Evolutionary conservation across 1,284 basidiomycete species (phyloP), one percentile per base, ranked within the genome.

Genomic region (Trametes hirsuta): DNA sequence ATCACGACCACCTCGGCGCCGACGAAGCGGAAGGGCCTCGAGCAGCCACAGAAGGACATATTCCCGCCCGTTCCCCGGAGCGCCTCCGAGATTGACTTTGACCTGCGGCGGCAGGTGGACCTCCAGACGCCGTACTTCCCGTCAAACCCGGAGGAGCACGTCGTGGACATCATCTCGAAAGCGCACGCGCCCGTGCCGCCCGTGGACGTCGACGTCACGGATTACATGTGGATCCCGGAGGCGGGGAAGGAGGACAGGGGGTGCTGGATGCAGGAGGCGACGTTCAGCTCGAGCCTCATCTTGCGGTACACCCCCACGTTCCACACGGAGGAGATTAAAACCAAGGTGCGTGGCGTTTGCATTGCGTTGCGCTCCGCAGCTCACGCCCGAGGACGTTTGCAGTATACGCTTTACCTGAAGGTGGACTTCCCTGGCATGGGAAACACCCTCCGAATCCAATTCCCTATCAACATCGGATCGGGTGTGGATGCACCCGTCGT

Each of bases 391-490:
- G 3, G 6, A n/a, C 21, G n/a, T 22, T 6, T 21, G 15, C 18
- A 64, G 63, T 64, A 64, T 18, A 46, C 44, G 14, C n/a, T 64
- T 15, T 41, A 48, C 41, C 30, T 64, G 34, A 58, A 51, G 22
- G 46, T 55, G 2, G 56, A 58, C 22, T 64, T 64, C 34, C 57
- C 63, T 1, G 63, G 63, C 18, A 40, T 58, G n/a, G 63, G 57
- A 6, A 65, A 62, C 37, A 34, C 30, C 35, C 51, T 65, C 14
- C 54, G 59, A 6, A 15, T 62, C 8, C 55, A 57, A 39, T 48
- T 65, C 39, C 63, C 63, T 2, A 62, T 65, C 39, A 61, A 50
- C 39, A 59, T 65, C 37, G 60, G 63, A 5, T 65, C 63, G 3
- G 63, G 63, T 4, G 9, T 62, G 15, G 59, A 61, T 40, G n/a